Conservation (phyloP, 225 moss, liverwort and hornwort species). For the Ulota crispa region DNA sequence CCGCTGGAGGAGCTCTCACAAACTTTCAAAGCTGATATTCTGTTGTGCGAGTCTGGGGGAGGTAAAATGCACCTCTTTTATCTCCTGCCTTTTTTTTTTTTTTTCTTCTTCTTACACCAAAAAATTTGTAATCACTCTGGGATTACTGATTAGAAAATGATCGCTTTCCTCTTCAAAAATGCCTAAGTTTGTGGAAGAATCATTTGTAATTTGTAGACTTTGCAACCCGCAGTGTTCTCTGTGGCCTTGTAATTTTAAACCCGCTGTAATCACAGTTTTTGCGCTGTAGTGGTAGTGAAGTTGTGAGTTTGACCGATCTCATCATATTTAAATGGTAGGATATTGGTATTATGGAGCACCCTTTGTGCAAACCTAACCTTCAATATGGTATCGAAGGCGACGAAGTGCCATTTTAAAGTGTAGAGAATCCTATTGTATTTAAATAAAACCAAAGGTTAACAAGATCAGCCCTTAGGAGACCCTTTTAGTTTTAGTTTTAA, state of each 20-base stretch:
- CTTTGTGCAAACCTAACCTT: background rate
- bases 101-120: background rate
- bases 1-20: slow-evolving; percentile 91
- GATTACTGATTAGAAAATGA: background rate
- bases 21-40: slow-evolving; percentile 71
- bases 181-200: background rate
- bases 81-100: background rate
- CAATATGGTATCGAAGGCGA: background rate
- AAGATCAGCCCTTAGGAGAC: background rate
- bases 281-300: background rate
- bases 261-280: background rate
- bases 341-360: background rate
- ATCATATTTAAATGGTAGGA: background rate
- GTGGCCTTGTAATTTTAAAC: background rate
- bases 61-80: slow-evolving; percentile 35
- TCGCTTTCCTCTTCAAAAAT: background rate
- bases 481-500: too few relatives aligned
- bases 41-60: slow-evolving; percentile 95
- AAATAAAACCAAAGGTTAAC: background rate
- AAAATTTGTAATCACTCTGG: background rate
- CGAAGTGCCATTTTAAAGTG: background rate
- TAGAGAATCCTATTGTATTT: background rate
- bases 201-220: background rate
- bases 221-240: background rate
- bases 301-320: background rate